Base-by-base conservation (phyloP, 2,329 filamentous ascomycete species). In the Cladosporium sp. region DNA sequence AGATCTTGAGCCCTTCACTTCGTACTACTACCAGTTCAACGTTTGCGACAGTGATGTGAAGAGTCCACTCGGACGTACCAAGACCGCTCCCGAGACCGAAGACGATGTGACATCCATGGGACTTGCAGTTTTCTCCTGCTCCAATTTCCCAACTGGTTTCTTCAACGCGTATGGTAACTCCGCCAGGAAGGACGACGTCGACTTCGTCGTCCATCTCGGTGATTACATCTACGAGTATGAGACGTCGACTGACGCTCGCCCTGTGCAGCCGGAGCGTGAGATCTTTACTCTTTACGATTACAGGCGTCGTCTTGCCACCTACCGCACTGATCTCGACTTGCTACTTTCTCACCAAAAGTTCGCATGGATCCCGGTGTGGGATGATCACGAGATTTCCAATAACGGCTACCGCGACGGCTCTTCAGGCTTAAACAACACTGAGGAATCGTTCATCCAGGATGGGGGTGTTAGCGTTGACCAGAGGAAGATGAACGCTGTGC, bases 401-500 rank as follows among this genome's bases (percentile, higher is more conserved):
- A 77, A 77, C 53, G 67, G 65, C 1, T 77, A 71, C 45, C 69
- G 74, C 5, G 75, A 76, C 55, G 75, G 75, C 6, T 66, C 64
- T 7, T 66, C 71, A 1, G 65, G 68, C 10, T 63, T 76, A 12
- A 77, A 76, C 64, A 77, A 77, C 63, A 77, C 75, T 3, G 74
- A 77, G 59, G 66, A 70, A 19, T 74, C 71, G 0, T 77, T 77
- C 62, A 59, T 73, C 34, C 59, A 67, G 15, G 68, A 71, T 36
- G 74, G 74, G 6, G 71, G 71, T 8, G 66, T 77, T 15, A 68
- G 68, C 3, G 71, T 76, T 37, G 75, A 77, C 28, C 75, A 77
- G 58, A 69, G 75, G 6, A 77, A 77, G 63, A 77, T 77, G 75
- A 74, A 77, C 55, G 75, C 75, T 8, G 75, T 77, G 4, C 68